Percentiles rank a stretch among this genome's conserved stretches.
Conservation (phyloP, 2,329 filamentous ascomycete species). For the Tothia fuscella region DNA sequence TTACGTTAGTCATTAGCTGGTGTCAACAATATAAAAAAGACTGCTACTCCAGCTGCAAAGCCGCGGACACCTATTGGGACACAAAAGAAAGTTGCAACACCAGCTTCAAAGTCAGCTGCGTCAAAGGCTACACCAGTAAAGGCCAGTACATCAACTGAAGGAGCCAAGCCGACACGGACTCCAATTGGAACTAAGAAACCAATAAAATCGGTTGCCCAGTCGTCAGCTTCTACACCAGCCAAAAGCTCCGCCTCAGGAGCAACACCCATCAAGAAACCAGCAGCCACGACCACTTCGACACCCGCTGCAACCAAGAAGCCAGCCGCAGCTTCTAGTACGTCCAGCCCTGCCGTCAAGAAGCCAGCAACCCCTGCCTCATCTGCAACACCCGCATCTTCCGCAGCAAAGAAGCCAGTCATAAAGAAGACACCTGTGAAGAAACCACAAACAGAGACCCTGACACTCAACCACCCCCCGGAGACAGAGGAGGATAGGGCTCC, state of each 20-base stretch:
- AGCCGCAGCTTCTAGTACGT: constrained; percentile 10
- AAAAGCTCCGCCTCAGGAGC: background rate
- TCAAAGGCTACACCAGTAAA: constrained; percentile 8
- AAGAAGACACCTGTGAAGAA: constrained; percentile 18
- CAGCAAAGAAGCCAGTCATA: constrained; percentile 14
- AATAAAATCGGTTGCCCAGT: constrained; percentile 11
- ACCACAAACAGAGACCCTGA: constrained; percentile 9
- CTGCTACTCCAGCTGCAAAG: constrained; percentile 16
- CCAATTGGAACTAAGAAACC: constrained; percentile 15
- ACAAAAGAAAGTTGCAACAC: background rate
- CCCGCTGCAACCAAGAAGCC: constrained; percentile 12
- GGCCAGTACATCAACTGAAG: constrained; percentile 8
- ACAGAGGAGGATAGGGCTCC: background rate
- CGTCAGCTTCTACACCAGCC: constrained; percentile 15
- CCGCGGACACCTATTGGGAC: constrained; percentile 14
- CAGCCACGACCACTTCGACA: background rate
- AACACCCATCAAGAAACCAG: background rate
- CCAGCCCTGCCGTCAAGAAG: constrained; percentile 7
- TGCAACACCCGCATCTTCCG: constrained; percentile 12
- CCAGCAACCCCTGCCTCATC: constrained; percentile 11
- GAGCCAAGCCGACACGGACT: constrained; percentile 11
- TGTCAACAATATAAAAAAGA: constrained; percentile 1
- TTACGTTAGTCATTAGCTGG: background rate
- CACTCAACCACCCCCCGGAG: constrained; percentile 15
- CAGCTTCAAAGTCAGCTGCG: constrained; percentile 13